Base-by-base conservation (phyloP, 768 basidiomycete species). In the Mycena pura region DNA sequence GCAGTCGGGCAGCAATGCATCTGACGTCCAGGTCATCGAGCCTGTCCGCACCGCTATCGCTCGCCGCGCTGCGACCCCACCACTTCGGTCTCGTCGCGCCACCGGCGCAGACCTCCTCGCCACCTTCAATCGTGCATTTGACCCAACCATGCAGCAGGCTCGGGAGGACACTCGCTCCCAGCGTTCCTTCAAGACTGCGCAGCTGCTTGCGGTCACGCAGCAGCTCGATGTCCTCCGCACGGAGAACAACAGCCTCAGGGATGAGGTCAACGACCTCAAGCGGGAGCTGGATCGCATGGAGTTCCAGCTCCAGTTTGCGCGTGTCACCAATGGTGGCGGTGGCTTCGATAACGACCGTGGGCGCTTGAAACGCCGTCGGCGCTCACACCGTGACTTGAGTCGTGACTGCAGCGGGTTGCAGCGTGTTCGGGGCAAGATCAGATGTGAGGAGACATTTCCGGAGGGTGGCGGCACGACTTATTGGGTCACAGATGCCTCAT, bases 271-370 rank as follows among this genome's bases (percentile, higher is more conserved):
- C 10, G 13, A 7, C 5, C 6, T 31, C n/a, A 25, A 52, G 19
- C 57, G 54, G 5, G 60, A 40, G 13, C 50, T 19, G 32, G 66
- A 71, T 44, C 57, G 43, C 9, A 56, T 59, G 19, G 63, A 70
- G 25, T 28, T 70, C 29, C 38, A 61, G 38, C 38, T 65, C 3
- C 45, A 57, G 19, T 13, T 57, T n/a, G 8, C 6, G n/a, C n/a
- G n/a, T n/a, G n/a, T n/a, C n/a, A n/a, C n/a, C n/a, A n/a, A n/a
- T n/a, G n/a, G n/a, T n/a, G n/a, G n/a, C 22, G 8, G 3, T 13
- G 32, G 31, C 24, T 22, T 34, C 32, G 22, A 0, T 5, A 5
- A 9, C 11, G n/a, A 6, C 5, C 22, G 11, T 5, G 22, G 27
- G 17, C 27, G 27, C 45, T n/a, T 29, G 45, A 17, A 10, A 15